Conservation (phyloP, 371 early-diverging fungal genomes). For the Mortierella sp. region DNA sequence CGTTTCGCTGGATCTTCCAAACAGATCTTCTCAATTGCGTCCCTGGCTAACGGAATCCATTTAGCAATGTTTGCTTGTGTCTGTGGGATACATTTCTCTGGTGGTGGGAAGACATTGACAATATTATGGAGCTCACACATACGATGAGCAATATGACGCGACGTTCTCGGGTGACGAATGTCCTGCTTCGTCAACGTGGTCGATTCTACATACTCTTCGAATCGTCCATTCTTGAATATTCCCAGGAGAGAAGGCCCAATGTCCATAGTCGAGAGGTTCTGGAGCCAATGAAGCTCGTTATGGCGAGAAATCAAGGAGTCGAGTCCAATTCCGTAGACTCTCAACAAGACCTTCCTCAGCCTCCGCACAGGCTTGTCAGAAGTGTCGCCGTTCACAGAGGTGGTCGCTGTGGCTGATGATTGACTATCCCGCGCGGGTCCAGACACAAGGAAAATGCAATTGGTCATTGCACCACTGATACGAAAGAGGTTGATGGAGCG, state of each 20-base stretch:
- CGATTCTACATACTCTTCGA: conserved; percentile 88
- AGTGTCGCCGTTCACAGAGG: not conserved
- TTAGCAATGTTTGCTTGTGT: conserved; percentile 76
- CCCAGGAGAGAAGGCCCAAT: conserved; percentile 86
- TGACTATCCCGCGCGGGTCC: conserved; percentile 39
- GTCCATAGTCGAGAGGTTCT: conserved; percentile 72
- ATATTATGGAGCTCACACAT: conserved; percentile 81
- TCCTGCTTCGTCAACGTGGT: conserved; percentile 77
- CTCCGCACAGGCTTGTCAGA: conserved; percentile 8
- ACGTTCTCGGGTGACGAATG: conserved; percentile 70
- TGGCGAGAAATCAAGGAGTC: conserved; percentile 81
- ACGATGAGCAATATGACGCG: conserved; percentile 80
- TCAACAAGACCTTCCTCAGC: conserved; percentile 68
- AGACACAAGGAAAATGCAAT: conserved; percentile 82
- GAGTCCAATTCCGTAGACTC: conserved; percentile 85
- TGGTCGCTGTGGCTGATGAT: not conserved
- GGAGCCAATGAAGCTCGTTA: conserved; percentile 84
- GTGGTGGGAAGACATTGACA: conserved; percentile 72
- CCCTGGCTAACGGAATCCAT: conserved; percentile 68
- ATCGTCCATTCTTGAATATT: conserved; percentile 89
- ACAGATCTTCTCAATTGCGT: conserved; percentile 47
- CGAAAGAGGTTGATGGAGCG: conserved; percentile 60
- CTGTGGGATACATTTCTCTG: conserved; percentile 58
- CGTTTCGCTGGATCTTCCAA: conserved; percentile 45
- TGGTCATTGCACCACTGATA: conserved; percentile 90